Percentiles rank a stretch among this genome's conserved stretches.
Evolutionary conservation across 306 rosid genomes (phyloP).

Genomic region (Sesbania bispinosa): DNA sequence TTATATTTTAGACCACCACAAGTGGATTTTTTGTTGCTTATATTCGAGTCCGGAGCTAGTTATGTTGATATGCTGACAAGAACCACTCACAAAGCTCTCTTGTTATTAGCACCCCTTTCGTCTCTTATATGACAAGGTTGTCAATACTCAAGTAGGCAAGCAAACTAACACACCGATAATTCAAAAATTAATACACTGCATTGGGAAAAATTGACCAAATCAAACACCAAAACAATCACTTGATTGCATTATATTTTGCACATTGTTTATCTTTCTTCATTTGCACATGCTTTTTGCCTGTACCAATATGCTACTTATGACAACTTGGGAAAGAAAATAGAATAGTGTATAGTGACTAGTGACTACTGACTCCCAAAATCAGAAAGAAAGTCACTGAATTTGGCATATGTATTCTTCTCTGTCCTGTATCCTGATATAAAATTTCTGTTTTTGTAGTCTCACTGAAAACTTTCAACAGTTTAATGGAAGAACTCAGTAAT

Average conservation of each 20-base stretch:
- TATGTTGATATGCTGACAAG: not conserved
- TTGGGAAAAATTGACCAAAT: not conserved
- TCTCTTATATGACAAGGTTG: not conserved
- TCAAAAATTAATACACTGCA: not conserved
- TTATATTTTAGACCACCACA: no score
- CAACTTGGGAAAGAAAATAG: not conserved
- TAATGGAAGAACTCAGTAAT: no score
- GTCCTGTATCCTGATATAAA: not conserved
- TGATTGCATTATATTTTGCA: not conserved
- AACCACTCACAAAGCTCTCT: constrained; percentile 1
- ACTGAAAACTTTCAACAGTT: not conserved
- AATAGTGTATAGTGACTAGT: not conserved
- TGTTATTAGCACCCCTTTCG: constrained; percentile 6
- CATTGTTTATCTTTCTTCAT: not conserved
- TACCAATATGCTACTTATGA: not conserved
- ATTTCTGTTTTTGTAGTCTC: not conserved
- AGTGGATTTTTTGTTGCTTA: no score
- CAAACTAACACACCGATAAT: not conserved
- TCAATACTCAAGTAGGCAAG: not conserved
- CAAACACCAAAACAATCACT: not conserved
- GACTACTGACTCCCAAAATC: not conserved
- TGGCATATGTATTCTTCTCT: not conserved
- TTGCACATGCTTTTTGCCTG: not conserved
- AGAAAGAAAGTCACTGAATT: not conserved
- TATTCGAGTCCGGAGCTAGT: no score